Conservation (phyloP, 2,329 filamentous ascomycete species). For the Corniculantispora saksenae region DNA sequence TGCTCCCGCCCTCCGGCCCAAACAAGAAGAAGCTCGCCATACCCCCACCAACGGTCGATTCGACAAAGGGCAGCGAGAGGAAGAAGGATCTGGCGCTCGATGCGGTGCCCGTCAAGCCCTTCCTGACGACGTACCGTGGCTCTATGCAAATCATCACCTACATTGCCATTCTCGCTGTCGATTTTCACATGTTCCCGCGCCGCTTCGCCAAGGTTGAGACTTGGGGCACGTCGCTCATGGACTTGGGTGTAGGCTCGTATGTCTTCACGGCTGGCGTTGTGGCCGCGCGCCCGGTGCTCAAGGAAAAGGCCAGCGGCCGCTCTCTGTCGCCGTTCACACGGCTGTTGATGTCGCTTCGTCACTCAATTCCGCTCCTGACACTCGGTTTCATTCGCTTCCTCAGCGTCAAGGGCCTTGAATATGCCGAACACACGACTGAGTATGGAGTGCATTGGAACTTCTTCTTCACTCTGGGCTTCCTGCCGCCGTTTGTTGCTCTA, state of each 20-base stretch:
- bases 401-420: conserved; percentile 91
- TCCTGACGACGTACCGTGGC: conserved; percentile 88
- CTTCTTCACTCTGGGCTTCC: conserved; percentile 89
- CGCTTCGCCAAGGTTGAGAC: conserved; percentile 97
- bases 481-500: conserved; percentile 85
- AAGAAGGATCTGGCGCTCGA: conserved; percentile 24
- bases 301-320: conserved; percentile 59
- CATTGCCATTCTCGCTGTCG: conserved; percentile 90
- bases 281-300: conserved; percentile 79
- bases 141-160: conserved; percentile 91
- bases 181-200: conserved; percentile 89
- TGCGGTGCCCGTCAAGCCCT: conserved; percentile 79
- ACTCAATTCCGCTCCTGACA: conserved; percentile 78
- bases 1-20: conserved; percentile 41
- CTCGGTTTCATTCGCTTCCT: conserved; percentile 80
- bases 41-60: conserved; percentile 44
- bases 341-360: conserved; percentile 68
- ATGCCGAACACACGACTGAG: conserved; percentile 94
- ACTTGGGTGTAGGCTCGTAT: conserved; percentile 94
- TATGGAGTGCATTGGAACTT: conserved; percentile 99
- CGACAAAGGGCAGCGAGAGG: conserved; percentile 29
- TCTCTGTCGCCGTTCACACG: conserved; percentile 55
- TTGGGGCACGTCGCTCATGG: conserved; percentile 99
- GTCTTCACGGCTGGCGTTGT: conserved; percentile 92
- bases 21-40: conserved; percentile 50